phyloP scores from a whole-genome alignment of 2,329 filamentous ascomycete species.

The Claviceps fusiformis region DNA sequence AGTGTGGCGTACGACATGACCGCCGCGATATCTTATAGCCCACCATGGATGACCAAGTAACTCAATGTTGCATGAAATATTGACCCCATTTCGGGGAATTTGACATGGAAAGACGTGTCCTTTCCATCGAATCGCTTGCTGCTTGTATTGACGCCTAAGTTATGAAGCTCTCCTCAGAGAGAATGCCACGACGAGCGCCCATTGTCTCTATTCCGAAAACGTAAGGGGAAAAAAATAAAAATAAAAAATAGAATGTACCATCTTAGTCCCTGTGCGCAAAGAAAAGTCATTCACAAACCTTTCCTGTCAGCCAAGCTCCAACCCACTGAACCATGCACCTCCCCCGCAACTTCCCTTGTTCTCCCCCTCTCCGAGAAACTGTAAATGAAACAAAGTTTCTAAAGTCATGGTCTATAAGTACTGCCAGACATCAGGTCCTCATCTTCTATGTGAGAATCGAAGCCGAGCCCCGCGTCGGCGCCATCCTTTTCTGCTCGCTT shows the following conservation, averaged over 20 bases:
- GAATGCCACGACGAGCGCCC: not conserved
- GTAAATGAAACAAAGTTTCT: not conserved
- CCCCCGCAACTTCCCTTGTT: too few species aligned
- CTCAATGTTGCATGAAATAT: not conserved
- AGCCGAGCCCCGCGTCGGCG: conserved; percentile 22
- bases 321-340: not conserved
- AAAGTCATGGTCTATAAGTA: not conserved
- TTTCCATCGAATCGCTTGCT: not conserved
- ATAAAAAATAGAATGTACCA: not conserved
- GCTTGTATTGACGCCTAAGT: not conserved
- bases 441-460: conserved; percentile 39
- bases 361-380: not conserved
- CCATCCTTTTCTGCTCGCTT: conserved; percentile 31
- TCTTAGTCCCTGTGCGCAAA: not conserved
- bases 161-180: not conserved
- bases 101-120: not conserved
- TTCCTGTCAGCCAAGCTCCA: not conserved
- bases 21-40: not conserved
- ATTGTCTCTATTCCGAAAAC: not conserved
- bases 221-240: not conserved
- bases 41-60: not conserved
- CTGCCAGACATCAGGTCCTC: conserved; percentile 46
- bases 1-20: not conserved
- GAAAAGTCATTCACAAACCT: not conserved
- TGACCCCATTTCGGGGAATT: not conserved